Percentiles rank a stretch among this genome's conserved stretches.
phyloP scores from a whole-genome alignment of 2,329 filamentous ascomycete species.

The Chalaropsis ovoidea region DNA sequence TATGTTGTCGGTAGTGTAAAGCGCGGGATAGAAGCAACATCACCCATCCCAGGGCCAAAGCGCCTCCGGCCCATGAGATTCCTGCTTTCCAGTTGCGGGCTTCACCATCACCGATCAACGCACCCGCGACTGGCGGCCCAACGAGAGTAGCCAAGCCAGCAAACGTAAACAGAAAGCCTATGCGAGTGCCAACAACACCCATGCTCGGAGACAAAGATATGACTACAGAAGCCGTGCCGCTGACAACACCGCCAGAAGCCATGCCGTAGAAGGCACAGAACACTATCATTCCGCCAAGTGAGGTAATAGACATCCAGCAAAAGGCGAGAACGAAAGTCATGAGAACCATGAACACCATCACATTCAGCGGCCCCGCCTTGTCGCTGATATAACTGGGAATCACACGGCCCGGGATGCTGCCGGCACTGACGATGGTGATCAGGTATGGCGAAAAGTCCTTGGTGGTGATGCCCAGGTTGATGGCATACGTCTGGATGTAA shows the following conservation, averaged over 20 bases:
- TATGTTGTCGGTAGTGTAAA: constrained; percentile 17
- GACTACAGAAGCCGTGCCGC: constrained; percentile 37
- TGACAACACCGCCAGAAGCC: constrained; percentile 38
- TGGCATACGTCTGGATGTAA: constrained; percentile 38
- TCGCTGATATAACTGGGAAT: constrained; percentile 39
- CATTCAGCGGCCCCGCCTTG: constrained; percentile 36
- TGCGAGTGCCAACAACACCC: constrained; percentile 35
- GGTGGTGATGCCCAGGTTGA: constrained; percentile 35
- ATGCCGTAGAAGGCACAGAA: constrained; percentile 41
- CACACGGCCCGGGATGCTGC: constrained; percentile 39
- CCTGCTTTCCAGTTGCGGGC: constrained; percentile 31
- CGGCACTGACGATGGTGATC: constrained; percentile 39
- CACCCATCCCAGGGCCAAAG: constrained; percentile 29
- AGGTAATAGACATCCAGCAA: constrained; percentile 36
- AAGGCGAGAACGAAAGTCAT: constrained; percentile 44
- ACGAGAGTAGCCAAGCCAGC: constrained; percentile 39
- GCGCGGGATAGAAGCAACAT: constrained; percentile 28
- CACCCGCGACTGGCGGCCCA: constrained; percentile 36
- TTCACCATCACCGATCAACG: constrained; percentile 32
- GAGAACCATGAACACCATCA: constrained; percentile 33
- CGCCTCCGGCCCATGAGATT: constrained; percentile 31
- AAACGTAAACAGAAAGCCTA: constrained; percentile 37
- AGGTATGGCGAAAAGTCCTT: constrained; percentile 35
- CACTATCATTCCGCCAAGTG: constrained; percentile 34
- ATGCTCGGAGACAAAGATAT: constrained; percentile 36